Evolutionary conservation across 805 yeast genomes (phyloP).

Genomic region (Sugiyamaella smithiae): DNA sequence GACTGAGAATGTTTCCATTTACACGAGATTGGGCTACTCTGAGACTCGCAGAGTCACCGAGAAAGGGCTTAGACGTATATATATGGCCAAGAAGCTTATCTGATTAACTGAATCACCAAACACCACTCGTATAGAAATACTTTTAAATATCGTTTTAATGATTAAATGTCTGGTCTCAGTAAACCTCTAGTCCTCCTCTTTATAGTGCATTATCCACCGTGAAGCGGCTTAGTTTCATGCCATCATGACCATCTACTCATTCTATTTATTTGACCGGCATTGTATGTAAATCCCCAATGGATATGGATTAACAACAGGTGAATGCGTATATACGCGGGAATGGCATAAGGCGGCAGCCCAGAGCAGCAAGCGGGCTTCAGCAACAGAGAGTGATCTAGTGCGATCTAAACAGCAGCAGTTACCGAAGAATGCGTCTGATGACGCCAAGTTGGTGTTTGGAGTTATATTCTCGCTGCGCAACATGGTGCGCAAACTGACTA

Average conservation of each 20-base stretch:
- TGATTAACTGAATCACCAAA: no score
- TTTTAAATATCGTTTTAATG: no score
- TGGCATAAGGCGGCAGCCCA: slow-evolving; percentile 47
- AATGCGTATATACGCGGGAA: slow-evolving; percentile 79
- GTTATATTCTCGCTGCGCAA: slow-evolving; percentile 75
- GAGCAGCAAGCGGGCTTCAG: slow-evolving; percentile 36
- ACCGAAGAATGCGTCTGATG: slow-evolving; percentile 40
- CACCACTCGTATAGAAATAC: no score
- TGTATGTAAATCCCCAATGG: slow-evolving; percentile 42
- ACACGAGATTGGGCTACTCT: no score
- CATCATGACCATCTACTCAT: slow-evolving; percentile 69
- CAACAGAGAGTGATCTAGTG: neutral
- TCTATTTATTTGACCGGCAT: slow-evolving; percentile 90
- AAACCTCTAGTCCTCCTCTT: no score
- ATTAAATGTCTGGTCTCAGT: no score
- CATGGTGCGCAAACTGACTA: slow-evolving; percentile 56
- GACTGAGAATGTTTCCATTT: no score
- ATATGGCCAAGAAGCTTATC: no score
- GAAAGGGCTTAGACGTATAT: no score
- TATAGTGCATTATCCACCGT: no score
- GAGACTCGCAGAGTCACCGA: no score
- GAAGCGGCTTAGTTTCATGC: neutral
- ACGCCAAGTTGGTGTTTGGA: slow-evolving; percentile 82
- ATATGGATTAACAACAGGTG: slow-evolving; percentile 36
- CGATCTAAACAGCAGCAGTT: neutral